Base-by-base conservation (phyloP, 768 basidiomycete genomes). In the Termitomyces sp. region DNA sequence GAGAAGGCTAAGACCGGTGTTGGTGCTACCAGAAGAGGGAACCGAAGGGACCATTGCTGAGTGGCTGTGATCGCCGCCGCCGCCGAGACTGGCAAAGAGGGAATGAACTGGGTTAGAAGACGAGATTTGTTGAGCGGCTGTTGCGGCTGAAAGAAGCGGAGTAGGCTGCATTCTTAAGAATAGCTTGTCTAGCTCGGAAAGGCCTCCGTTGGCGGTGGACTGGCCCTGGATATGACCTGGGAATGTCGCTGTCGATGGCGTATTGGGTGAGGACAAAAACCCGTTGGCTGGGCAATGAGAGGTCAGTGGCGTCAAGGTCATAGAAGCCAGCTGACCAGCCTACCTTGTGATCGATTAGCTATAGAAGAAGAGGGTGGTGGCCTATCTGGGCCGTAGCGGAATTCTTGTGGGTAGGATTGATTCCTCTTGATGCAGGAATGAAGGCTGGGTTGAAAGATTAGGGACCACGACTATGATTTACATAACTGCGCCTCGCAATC, bases 401-500 rank as follows among this genome's bases (percentile, higher is more conserved):
- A 89, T 54, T 87, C 76, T 56, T 89, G 82, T 12, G 90, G 90
- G 65, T 92, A 91, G 10, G 83, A 77, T 16, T 78, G 50, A 49
- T 86, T 86, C 62, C 76, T 74, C 71, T 82, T 84, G 65, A 89
- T 79, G 61, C 62, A 89, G 1, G 75, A 76, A 65, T 86, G 86
- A 20, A 91, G 68, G 61, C 87, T 88, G 45, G 32, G 29, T 46
- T 49, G 40, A 42, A 54, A 38, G 10, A 56, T 56, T 7, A 54
- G 51, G 32, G 45, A 50, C 36, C 43, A 31, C 22, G 33, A 44
- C 23, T 18, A 49, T 51, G 27, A 56, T 35, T 38, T 31, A 50
- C 29, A 29, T 29, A 29, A 45, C 29, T 36, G 25, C 57, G 44
- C 20, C 35, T 55, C 39, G n/a, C n/a, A 58, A 55, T 53, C 41